Base-by-base conservation (phyloP, 768 basidiomycete species). In the Lanmaoa rubissima region DNA sequence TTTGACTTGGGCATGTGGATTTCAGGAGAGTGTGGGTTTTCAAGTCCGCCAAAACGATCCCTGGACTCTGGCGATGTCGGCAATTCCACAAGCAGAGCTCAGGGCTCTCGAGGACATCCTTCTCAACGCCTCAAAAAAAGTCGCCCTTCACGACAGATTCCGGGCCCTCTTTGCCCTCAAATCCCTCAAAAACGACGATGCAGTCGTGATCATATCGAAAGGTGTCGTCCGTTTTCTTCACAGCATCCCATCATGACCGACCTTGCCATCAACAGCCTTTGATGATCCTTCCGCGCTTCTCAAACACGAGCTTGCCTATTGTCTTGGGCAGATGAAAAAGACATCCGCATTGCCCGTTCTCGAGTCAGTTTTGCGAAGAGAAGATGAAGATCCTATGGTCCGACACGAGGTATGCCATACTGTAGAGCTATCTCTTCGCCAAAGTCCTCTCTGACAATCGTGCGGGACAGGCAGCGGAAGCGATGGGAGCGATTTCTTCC, bases 261-360 rank as follows among this genome's bases (percentile, higher is more conserved):
- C 57, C 3, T 32, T 7, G 28, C 16, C 42, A 8, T 55, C 62
- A 7, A 58, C 64, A 95, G 95, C 89, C 28, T 92, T 99, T 69
- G 72, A 74, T 35, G 95, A 98, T 70, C 80, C 85, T 6, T 97
- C 94, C 42, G 91, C 94, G 10, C 72, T 99, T 57, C 80, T 99
- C 34, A 98, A 98, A 67, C 97, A 99, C 70, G 97, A 99, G 68
- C 81, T 99, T 2, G 97, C 97, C 1, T 99, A 98, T 71, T 95
- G 94, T 66, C 81, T 99, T 4, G 97, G 97, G 0, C 97, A 99
- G 74, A 89, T 95, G 74, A 87, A 87, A 63, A 80, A 80, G 34
- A 65, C 76, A 0, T 76, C 79, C 3, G 97, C 96, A 0, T 76
- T 98, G 12, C 87, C 93, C 7, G 80, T 82, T 17, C 83, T 99